Evolutionary conservation across 176 grass and related monocot genomes (phyloP).

Genomic region (Elaeis guineensis): DNA sequence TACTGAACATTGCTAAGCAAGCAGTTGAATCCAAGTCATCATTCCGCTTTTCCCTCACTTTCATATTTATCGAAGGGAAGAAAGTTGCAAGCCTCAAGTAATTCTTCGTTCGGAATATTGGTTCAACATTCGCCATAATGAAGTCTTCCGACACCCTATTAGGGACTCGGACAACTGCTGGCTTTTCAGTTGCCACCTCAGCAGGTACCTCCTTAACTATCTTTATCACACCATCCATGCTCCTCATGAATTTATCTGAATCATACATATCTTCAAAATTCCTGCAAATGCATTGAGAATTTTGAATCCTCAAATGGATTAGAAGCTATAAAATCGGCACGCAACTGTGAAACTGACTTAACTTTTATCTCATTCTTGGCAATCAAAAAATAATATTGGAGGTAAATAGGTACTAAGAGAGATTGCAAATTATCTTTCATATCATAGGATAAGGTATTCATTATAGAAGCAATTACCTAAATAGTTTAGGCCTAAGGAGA

Average conservation of each 20-base stretch:
- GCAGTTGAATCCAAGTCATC: constrained; percentile 54
- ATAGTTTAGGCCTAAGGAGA: too few relatives aligned
- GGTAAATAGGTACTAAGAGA: too few relatives aligned
- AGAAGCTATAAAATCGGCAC: too few relatives aligned
- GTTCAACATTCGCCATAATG: constrained; percentile 50
- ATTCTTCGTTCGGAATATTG: constrained; percentile 60
- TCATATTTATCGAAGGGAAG: constrained; percentile 65
- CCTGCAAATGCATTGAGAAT: constrained; percentile 33
- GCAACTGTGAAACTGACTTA: too few relatives aligned
- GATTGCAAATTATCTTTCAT: too few relatives aligned
- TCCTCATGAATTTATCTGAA: constrained; percentile 52
- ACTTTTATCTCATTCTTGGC: too few relatives aligned
- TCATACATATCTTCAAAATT: constrained; percentile 89
- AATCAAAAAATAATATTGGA: too few relatives aligned
- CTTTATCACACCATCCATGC: constrained; percentile 59
- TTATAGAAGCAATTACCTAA: too few relatives aligned
- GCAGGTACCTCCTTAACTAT: constrained; percentile 45
- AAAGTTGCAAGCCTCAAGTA: constrained; percentile 53
- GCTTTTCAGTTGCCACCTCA: constrained; percentile 43
- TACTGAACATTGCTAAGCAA: constrained; percentile 76
- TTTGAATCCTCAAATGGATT: constrained; percentile 8
- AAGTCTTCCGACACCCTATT: constrained; percentile 53
- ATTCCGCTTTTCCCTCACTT: constrained; percentile 37
- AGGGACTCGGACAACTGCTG: constrained; percentile 67
- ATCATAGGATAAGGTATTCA: too few relatives aligned